Base-by-base conservation (phyloP, 2,329 filamentous ascomycete species). In the Rutstroemia sp. region DNA sequence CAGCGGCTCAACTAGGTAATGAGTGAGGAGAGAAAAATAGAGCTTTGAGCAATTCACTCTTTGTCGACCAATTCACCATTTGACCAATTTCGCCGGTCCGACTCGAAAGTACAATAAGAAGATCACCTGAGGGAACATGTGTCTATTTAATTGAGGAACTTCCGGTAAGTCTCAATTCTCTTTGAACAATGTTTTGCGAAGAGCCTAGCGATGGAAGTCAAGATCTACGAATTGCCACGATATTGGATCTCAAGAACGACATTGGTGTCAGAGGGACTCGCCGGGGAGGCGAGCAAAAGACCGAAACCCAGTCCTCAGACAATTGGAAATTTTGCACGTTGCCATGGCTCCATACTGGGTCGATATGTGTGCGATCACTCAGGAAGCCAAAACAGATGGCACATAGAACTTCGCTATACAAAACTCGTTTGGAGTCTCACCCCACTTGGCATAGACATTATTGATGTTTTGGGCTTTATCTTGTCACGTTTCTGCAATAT, bases 401-500 rank as follows among this genome's bases (percentile, higher is more conserved):
- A 55, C 5, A 19, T 55, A 30, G 53, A 55, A 45, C 53, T 55
- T 44, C 46, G 21, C 6, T 55, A 55, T 45, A 4, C 38, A 6
- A 55, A 55, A 18, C 53, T 55, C 10, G 10, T 38, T 16, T 55
- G 53, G 53, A 41, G 30, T 18, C 37, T 19, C 21, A 25, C 16
- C 18, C 47, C 53, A 4, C 47, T 57, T 49, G 27, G 47, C 10
- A 34, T 54, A 21, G 57, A 61, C 23, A 52, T 49, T 1, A 27
- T 61, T 8, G 59, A 62, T 42, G 39, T 62, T 21, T 48, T 61
- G 30, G 63, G 59, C 10, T 54, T 49, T 16, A 60, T 66, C 30
- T 54, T 66, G 16, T 62, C 59, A 52, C 59, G 65, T 52, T 58
- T 49, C 37, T 51, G 64, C 19, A 53, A 49, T 42, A 41, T 61